Conservation (phyloP, 108 stramenopile species). For the Conticribra weissflogii region DNA sequence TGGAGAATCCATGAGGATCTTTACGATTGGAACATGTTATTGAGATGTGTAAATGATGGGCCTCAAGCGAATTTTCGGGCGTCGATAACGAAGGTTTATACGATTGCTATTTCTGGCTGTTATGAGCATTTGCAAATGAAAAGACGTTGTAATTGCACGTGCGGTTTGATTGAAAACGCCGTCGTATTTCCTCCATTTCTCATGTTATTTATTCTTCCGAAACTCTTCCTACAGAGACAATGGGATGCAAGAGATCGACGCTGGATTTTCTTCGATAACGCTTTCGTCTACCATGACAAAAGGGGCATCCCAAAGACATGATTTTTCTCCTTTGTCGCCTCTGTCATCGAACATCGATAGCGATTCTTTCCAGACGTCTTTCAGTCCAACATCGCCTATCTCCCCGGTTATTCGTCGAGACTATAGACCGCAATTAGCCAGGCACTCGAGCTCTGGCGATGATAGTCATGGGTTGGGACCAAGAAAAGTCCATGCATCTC, state of each 20-base stretch:
- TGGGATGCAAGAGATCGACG: slow-evolving; percentile 23
- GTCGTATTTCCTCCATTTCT: neutral
- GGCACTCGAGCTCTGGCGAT: slow-evolving; percentile 23
- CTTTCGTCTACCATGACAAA: slow-evolving; percentile 26
- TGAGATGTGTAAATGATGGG: no score
- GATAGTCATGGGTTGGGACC: slow-evolving; percentile 22
- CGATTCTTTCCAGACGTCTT: slow-evolving; percentile 20
- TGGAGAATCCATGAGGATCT: no score
- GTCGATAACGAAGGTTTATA: no score
- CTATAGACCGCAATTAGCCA: slow-evolving; percentile 10
- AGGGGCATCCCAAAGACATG: slow-evolving; percentile 13
- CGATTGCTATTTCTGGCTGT: no score
- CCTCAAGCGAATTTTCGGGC: no score
- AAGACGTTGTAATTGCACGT: no score
- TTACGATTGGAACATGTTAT: no score
- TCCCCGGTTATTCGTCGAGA: slow-evolving; percentile 24
- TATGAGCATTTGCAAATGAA: no score
- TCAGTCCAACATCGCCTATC: slow-evolving; percentile 29
- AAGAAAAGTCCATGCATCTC: slow-evolving; percentile 19
- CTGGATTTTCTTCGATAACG: slow-evolving; percentile 26
- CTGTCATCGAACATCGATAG: slow-evolving; percentile 3
- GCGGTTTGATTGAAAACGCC: neutral
- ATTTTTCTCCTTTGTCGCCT: slow-evolving; percentile 18
- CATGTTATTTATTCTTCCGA: neutral
- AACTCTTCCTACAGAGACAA: slow-evolving; percentile 11